Evolutionary conservation across 768 basidiomycete genomes (phyloP), one percentile per base, ranked within the genome.

Genomic region (Tephrocybe sp.): DNA sequence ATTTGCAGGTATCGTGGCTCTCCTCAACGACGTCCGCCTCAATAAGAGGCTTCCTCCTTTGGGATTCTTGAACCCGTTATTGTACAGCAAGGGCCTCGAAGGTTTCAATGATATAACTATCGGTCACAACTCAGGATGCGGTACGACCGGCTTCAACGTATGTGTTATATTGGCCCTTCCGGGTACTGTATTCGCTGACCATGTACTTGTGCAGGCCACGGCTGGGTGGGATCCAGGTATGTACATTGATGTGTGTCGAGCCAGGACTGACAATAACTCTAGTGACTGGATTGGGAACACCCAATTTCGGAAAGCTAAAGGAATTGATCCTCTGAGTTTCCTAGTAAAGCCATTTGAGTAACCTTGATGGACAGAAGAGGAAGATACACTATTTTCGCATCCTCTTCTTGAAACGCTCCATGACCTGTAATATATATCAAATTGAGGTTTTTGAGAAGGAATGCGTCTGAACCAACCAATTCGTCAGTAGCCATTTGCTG

Each of bases 321-420:
- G 60, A 65, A 10, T 37, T n/a, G 41, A 21, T 34, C 23, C 29
- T 25, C n/a, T 42, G 18, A 34, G 31, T 36, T 36, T 15, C 47
- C 40, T 49, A 19, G 33, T 12, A 15, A 16, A 29, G 30, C 15
- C 15, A 36, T 49, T n/a, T 36, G 42, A 49, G 48, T 49, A 49
- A 8, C 1, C 23, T 36, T 33, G 43, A 49, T 37, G 37, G 33
- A 23, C 49, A 54, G 41, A 47, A 40, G 23, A 23, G 45, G 21
- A 46, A 45, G 42, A 49, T 36, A 21, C 22, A 51, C 70, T 69
- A 90, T 64, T 86, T 88, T 33, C 87, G 81, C 89, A 93, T 91
- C 50, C 94, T 75, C 71, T 98, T 97, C 78, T 95, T 97, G 77
- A 97, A 98, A 25, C 95, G 83, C 67, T 95, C 93, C 90, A 94